Conservation (phyloP, 176 grass and related monocot species). For the Lolium rigidum region DNA sequence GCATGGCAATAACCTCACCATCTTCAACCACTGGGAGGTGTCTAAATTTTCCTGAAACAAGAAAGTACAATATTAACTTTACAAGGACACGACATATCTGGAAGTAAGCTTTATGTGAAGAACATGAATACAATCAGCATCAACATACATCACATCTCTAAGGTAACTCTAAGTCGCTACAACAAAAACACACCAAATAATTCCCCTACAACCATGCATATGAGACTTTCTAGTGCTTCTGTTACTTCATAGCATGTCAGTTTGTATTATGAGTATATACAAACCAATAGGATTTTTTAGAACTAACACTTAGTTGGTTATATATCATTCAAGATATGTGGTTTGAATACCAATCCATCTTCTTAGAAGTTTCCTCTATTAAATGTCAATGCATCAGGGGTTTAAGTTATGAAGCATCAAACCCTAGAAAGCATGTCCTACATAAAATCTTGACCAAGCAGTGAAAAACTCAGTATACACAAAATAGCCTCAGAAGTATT, state of each 20-base stretch:
- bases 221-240: neutral
- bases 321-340: neutral
- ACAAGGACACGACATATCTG: conserved; percentile 6
- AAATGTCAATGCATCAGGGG: neutral
- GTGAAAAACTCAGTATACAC: neutral
- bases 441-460: neutral
- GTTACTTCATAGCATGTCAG: conserved; percentile 25
- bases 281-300: neutral
- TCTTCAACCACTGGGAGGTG: conserved; percentile 99
- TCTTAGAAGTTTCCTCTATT: neutral
- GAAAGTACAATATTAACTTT: conserved; percentile 21
- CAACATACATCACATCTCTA: neutral
- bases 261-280: conserved; percentile 5
- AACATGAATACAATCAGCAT: conserved; percentile 29
- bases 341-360: conserved; percentile 14
- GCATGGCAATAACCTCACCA: conserved; percentile 94
- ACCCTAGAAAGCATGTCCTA: neutral
- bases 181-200: conserved; percentile 36
- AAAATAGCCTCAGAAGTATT: neutral
- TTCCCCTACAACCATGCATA: neutral
- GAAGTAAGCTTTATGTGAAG: conserved; percentile 30
- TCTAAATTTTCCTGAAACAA: conserved; percentile 90
- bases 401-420: conserved; percentile 27
- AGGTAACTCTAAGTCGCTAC: neutral
- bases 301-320: neutral